These are phyloP conservation scores for Mortierella claussenii DNA, from an alignment of 192 early-diverging fungal genomes.

Conservation along the genomic window DNA sequence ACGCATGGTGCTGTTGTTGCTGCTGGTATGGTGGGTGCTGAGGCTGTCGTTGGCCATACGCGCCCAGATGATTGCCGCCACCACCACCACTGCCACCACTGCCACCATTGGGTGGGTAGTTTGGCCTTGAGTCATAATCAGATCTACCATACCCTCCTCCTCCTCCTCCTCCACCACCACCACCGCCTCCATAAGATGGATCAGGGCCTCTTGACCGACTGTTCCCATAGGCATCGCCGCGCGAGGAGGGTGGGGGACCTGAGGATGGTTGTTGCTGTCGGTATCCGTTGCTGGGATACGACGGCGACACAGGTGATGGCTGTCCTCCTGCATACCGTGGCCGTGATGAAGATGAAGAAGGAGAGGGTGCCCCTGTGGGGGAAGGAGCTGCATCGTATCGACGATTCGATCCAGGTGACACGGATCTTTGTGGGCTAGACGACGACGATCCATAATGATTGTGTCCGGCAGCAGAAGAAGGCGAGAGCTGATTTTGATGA, in stretches of 20 bases:
- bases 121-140: conserved; percentile 23
- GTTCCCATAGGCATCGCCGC: background rate
- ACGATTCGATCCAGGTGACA: conserved; percentile 23
- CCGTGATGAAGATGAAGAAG: conserved; percentile 3
- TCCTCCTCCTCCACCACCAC: background rate
- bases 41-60: conserved; percentile 30
- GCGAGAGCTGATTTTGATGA: too few species aligned
- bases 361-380: conserved; percentile 6
- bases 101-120: conserved; percentile 14
- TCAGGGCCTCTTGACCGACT: conserved; percentile 8
- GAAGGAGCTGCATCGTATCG: conserved; percentile 36
- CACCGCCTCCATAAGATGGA: background rate
- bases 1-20: conserved; percentile 14
- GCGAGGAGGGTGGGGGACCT: conserved; percentile 5
- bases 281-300: conserved; percentile 7
- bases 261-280: background rate
- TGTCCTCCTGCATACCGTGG: conserved; percentile 4
- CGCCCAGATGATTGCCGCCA: conserved; percentile 27
- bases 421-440: too few species aligned
- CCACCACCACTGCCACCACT: background rate
- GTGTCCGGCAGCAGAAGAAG: too few species aligned
- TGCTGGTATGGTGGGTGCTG: conserved; percentile 18
- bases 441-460: too few species aligned
- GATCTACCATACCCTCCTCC: conserved; percentile 15
- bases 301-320: conserved; percentile 8